phyloP scores from a whole-genome alignment of 495 filamentous ascomycete genomes.

The Choiromyces venosus region DNA sequence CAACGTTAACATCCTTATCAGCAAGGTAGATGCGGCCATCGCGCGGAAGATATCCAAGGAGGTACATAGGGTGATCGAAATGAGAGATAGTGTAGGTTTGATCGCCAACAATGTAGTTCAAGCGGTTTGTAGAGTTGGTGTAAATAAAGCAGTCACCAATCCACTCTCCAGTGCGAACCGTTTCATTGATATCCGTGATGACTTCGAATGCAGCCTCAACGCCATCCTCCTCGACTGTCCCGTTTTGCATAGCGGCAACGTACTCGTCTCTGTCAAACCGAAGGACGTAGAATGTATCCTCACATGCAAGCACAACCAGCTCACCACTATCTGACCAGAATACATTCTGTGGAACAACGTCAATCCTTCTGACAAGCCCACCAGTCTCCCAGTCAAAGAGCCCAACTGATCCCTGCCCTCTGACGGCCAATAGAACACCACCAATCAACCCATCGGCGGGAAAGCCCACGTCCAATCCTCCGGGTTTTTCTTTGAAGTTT shows the following conservation, averaged over 20 bases:
- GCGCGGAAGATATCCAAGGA: slow-evolving; percentile 88
- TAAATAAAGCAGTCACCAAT: slow-evolving; percentile 98
- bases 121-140: slow-evolving; percentile 89
- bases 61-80: slow-evolving; percentile 91
- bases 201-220: slow-evolving; percentile 97
- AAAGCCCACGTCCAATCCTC: slow-evolving; percentile 89
- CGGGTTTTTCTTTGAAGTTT: slow-evolving; percentile 91
- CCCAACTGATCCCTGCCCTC: slow-evolving; percentile 87
- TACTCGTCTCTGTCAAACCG: slow-evolving; percentile 86
- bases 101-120: slow-evolving; percentile 97
- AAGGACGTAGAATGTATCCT: slow-evolving; percentile 92
- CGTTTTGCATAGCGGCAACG: slow-evolving; percentile 69
- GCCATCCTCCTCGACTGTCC: slow-evolving; percentile 85
- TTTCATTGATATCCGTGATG: slow-evolving; percentile 90
- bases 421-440: slow-evolving; percentile 89
- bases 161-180: slow-evolving; percentile 94
- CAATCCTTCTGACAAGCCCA: slow-evolving; percentile 82
- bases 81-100: slow-evolving; percentile 98
- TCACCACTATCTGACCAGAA: slow-evolving; percentile 96
- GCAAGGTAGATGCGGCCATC: slow-evolving; percentile 89
- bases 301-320: slow-evolving; percentile 84
- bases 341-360: slow-evolving; percentile 80
- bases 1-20: slow-evolving; percentile 89
- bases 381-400: slow-evolving; percentile 96
- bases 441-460: slow-evolving; percentile 87